Evolutionary conservation across 768 basidiomycete species (phyloP), one percentile per base, ranked within the genome.

Genomic region (Mycena rebaudengoi): DNA sequence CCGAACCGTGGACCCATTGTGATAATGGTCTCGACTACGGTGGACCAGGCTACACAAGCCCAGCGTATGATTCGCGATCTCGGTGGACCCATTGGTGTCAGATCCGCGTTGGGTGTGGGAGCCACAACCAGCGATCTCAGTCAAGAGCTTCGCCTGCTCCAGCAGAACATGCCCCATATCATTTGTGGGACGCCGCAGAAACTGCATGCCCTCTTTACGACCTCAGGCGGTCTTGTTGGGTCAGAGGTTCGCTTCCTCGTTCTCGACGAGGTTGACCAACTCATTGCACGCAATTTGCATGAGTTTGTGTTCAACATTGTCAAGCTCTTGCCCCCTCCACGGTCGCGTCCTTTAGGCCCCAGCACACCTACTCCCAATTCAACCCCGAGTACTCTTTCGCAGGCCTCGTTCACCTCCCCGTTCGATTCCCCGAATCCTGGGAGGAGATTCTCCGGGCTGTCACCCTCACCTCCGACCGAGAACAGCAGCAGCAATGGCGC

Each of bases 161-260:
- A 95, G 64, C 92, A 96, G 77, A 96, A 91, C 70, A 90, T 94
- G 81, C 95, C 97, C 10, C 96, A 99, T 70, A 88, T 99, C 67
- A 89, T 99, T 62, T 95, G 97, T 70, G 98, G 98, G 32, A 99
- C 98, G 3, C 98, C 98, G 12, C 98, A 98, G 73, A 96, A 97
- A 78, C 80, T 99, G 16, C 91, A 97, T 72, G 94, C 96, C 44
- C 83, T 99, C 26, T 96, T 99, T 72, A 92, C 92, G 3, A 78
- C 87, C 13, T 82, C 92, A 23, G 89, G 92, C 32, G 94, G 92
- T 14, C 82, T 97, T 54, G 72, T 81, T 14, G 95, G 95, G 26
- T 84, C 88, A 13, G 95, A 96, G 73, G 94, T 98, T 55, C 87
- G 95, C 44, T 92, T 99, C 82, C 84, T 99, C 57, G 94, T 98